Conservation (phyloP, 2,329 filamentous ascomycete species). For the Teratosphaeria pseudoeucalypti region DNA sequence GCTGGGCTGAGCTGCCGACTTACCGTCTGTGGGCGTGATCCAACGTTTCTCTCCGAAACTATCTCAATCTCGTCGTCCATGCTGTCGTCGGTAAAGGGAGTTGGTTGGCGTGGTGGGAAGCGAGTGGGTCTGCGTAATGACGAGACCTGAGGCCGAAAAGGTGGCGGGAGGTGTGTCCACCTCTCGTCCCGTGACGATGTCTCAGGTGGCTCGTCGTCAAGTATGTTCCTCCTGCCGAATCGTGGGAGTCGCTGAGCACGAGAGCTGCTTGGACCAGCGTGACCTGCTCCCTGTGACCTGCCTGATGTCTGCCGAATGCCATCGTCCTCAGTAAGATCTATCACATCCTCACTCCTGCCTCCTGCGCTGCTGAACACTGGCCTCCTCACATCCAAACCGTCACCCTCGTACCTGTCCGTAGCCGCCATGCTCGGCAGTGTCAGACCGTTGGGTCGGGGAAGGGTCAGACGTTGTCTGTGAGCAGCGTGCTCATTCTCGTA, state of each 20-base stretch:
- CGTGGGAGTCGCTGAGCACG: slow-evolving; percentile 30
- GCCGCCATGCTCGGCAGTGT: neutral
- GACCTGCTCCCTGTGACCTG: neutral
- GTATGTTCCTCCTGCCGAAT: slow-evolving; percentile 24
- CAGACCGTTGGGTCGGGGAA: slow-evolving; percentile 11
- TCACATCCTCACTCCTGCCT: slow-evolving; percentile 13
- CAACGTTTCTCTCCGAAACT: slow-evolving; percentile 8
- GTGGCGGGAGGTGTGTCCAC: neutral
- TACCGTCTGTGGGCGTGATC: slow-evolving; percentile 7
- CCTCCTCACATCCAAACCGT: slow-evolving; percentile 46
- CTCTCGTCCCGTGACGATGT: neutral
- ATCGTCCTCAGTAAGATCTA: slow-evolving; percentile 28
- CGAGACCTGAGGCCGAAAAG: slow-evolving; percentile 3
- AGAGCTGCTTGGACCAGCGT: slow-evolving; percentile 8
- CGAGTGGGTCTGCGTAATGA: slow-evolving; percentile 2
- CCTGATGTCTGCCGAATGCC: slow-evolving; percentile 4
- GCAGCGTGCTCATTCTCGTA: slow-evolving; percentile 23
- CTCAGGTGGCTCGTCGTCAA: slow-evolving; percentile 4
- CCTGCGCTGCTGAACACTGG: slow-evolving; percentile 30
- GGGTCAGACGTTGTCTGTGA: slow-evolving; percentile 19
- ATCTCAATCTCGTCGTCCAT: slow-evolving; percentile 9
- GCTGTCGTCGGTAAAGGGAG: neutral
- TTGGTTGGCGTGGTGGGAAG: neutral
- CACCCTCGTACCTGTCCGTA: slow-evolving; percentile 34
- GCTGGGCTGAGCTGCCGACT: slow-evolving; percentile 6